These are phyloP conservation scores for Sarcomyxa edulis DNA, from an alignment of 768 basidiomycete species.

Conservation along the genomic window DNA sequence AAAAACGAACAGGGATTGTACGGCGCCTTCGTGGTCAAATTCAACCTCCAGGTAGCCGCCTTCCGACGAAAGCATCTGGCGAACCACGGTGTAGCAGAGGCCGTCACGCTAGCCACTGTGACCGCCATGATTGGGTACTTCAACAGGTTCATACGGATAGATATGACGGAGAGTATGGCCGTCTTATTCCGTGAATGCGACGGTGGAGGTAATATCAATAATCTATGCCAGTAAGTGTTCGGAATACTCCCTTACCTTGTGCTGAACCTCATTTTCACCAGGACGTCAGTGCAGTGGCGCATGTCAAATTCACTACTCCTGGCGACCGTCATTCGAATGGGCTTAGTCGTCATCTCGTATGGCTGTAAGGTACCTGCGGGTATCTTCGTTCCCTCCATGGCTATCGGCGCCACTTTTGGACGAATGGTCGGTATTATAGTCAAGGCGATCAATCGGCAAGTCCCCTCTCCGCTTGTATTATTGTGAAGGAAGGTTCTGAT, in stretches of 20 bases:
- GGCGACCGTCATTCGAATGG: conserved; percentile 84
- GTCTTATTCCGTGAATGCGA: conserved; percentile 96
- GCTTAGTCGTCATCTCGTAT: conserved; percentile 87
- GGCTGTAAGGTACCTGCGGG: conserved; percentile 96
- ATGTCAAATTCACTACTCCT: conserved; percentile 91
- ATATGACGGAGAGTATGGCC: conserved; percentile 96
- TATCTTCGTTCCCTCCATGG: conserved; percentile 99
- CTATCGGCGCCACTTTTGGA: conserved; percentile 94
- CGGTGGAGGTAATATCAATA: conserved; percentile 81
- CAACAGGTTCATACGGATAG: conserved; percentile 91
- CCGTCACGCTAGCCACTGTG: conserved; percentile 76
- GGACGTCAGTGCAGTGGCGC: conserved; percentile 87
- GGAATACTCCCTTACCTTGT: conserved; percentile 1
- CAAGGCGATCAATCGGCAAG: conserved; percentile 83
- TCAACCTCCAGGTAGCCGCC: conserved; percentile 91
- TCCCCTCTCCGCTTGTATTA: conserved; percentile 7
- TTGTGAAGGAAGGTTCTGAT: conserved; percentile 1
- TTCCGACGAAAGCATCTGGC: conserved; percentile 90
- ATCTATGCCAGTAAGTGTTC: conserved; percentile 86
- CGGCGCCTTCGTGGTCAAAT: conserved; percentile 95
- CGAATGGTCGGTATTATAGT: conserved; percentile 96
- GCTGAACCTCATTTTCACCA: conserved; percentile 21
- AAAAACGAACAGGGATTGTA: conserved; percentile 89
- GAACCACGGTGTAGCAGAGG: conserved; percentile 83
- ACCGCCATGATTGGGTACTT: conserved; percentile 93